These are phyloP conservation scores for Pinus tabuliformis DNA, from an alignment of 75 land plant species.

Conservation along the genomic window DNA sequence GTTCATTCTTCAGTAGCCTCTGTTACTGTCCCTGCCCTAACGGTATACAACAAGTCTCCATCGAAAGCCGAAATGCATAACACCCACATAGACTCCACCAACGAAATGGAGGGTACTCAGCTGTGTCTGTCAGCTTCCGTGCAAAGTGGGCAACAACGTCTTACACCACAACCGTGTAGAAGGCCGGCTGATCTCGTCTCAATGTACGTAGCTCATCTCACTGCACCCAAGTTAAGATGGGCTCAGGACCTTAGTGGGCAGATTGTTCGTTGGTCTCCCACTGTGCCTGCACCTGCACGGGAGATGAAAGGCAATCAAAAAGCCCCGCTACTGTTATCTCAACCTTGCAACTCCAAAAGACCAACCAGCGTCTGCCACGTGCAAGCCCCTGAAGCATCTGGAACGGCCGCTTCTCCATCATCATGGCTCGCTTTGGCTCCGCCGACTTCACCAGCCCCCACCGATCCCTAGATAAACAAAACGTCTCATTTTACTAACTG, in stretches of 20 bases:
- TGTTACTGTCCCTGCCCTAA: background rate
- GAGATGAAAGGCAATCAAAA: background rate
- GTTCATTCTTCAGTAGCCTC: background rate
- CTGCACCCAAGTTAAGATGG: background rate
- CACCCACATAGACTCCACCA: background rate
- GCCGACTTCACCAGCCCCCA: background rate
- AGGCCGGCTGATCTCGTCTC: background rate
- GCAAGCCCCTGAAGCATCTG: background rate
- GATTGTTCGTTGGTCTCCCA: background rate
- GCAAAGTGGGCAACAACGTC: background rate
- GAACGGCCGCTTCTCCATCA: background rate
- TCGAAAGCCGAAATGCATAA: background rate
- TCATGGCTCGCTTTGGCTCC: conserved; percentile 11
- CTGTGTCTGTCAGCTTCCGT: background rate
- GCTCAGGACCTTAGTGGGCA: background rate
- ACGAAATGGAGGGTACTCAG: background rate
- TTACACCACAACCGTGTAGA: background rate
- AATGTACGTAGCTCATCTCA: background rate
- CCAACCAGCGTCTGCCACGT: background rate
- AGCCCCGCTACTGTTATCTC: no score
- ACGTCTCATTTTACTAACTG: no score
- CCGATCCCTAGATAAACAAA: background rate
- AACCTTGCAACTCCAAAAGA: background rate
- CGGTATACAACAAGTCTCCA: background rate
- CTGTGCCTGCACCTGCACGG: background rate